Base-by-base conservation (phyloP, 192 early-diverging fungal genomes). In the Coemansia pectinata region DNA sequence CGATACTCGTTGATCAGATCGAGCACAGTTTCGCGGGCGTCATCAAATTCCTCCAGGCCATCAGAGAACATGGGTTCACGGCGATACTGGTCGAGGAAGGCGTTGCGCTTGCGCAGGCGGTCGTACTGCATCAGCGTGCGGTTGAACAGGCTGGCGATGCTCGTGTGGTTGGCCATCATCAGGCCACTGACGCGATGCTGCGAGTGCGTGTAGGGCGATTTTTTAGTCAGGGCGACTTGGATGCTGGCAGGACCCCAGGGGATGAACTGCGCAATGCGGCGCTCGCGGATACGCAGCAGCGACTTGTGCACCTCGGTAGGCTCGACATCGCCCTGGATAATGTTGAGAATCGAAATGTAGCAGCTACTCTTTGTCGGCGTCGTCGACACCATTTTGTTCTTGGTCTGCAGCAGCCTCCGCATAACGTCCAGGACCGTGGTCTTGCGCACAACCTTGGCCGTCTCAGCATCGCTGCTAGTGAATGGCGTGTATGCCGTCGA, bases 261-360 rank as follows among this genome's bases (percentile, higher is more conserved):
- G 65, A 99, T 98, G 74, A 99, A 99, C 71, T 94, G 92, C 12
- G 95, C 96, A 52, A 99, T 77, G 21, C 94, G 85, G 31, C 96
- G 89, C 74, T 99, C 97, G 34, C 97, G 88, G 67, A 99, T 96
- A 7, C 97, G 88, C 73, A 98, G 79, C 62, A 99, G 83, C 41
- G 95, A 96, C 83, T 99, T 98, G 85, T 99, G 97, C 5, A 99
- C 97, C 90, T 98, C 98, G 0, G 96, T 97, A 12, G 98, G 96
- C 77, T 99, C 98, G 5, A 91, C 95, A 63, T 99, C 98, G 23
- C 96, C 96, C 79, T 99, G 98, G 77, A 99, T 99, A 65, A 99
- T 98, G 86, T 99, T 97, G 36, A 99, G 86, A 40, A 99, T 92
- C 10, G 96, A 97, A 36, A 99, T 92, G 79, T 98, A 99, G 81